Conservation (phyloP, 306 rosid genomes). For the Vigna mungo region DNA sequence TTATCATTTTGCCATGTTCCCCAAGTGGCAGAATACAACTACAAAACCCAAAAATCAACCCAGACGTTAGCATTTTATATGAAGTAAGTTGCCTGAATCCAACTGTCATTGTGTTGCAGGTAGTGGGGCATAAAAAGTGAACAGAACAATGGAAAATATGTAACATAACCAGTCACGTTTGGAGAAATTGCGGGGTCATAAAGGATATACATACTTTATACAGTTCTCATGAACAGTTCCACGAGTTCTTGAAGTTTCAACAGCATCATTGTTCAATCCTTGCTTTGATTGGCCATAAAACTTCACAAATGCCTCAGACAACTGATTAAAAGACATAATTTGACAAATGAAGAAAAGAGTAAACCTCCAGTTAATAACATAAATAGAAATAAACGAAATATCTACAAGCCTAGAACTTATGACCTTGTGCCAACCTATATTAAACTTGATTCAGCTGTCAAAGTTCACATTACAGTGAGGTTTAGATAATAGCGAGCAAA, state of each 20-base stretch:
- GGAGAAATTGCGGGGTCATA: slow-evolving; percentile 22
- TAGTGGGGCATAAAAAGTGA: neutral
- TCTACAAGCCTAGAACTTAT: neutral
- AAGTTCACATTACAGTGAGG: neutral
- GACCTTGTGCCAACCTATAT: neutral
- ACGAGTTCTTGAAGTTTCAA: slow-evolving; percentile 75
- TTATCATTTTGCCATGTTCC: slow-evolving; percentile 55
- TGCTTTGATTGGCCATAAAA: slow-evolving; percentile 80
- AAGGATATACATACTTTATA: slow-evolving; percentile 64
- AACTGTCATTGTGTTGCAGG: slow-evolving; percentile 16
- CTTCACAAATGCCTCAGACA: slow-evolving; percentile 93
- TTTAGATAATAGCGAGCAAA: neutral
- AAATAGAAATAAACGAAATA: slow-evolving; percentile 25
- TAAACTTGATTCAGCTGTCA: neutral
- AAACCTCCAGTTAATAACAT: slow-evolving; percentile 21
- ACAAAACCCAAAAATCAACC: slow-evolving; percentile 44
- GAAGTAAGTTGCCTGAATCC: slow-evolving; percentile 20
- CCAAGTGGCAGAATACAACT: slow-evolving; percentile 77
- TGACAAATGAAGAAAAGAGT: slow-evolving; percentile 17
- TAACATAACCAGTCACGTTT: neutral
- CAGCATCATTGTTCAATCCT: slow-evolving; percentile 64
- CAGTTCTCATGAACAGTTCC: slow-evolving; percentile 87
- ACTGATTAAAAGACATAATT: slow-evolving; percentile 52
- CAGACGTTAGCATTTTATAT: slow-evolving; percentile 38
- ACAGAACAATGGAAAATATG: slow-evolving; percentile 36